Percentiles rank a stretch among this genome's conserved stretches.
phyloP scores from a whole-genome alignment of 2,329 filamentous ascomycete species.

The Cadophora luteo-olivacea region DNA sequence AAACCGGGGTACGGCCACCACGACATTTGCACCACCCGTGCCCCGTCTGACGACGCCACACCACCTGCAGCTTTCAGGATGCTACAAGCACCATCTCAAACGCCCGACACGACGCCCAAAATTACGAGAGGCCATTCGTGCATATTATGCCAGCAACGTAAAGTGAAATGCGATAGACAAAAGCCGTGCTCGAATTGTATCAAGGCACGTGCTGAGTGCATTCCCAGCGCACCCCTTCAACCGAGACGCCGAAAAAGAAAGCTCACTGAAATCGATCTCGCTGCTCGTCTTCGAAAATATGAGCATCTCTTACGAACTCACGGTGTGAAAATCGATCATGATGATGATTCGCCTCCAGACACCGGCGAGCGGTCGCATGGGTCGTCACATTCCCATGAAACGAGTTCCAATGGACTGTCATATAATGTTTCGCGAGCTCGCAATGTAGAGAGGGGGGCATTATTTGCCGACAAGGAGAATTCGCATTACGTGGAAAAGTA shows the following conservation, averaged over 20 bases:
- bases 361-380: not conserved
- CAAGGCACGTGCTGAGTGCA: constrained; percentile 41
- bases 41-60: not conserved
- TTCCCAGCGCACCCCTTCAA: constrained; percentile 38
- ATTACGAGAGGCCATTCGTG: constrained; percentile 35
- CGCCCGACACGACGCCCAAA: constrained; percentile 11
- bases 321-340: constrained; percentile 41
- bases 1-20: not conserved
- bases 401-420: constrained; percentile 6
- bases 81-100: constrained; percentile 9
- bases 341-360: constrained; percentile 23
- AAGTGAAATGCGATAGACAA: constrained; percentile 42
- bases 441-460: constrained; percentile 26
- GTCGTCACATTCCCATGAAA: not conserved
- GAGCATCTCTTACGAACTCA: constrained; percentile 40
- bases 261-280: constrained; percentile 39
- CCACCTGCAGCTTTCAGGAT: not conserved
- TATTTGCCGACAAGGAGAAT: constrained; percentile 38
- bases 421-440: constrained; percentile 18
- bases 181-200: constrained; percentile 44
- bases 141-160: constrained; percentile 43
- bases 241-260: constrained; percentile 40
- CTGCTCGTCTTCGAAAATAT: constrained; percentile 37
- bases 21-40: not conserved
- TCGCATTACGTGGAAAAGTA: constrained; percentile 42